phyloP scores from a whole-genome alignment of 2,329 filamentous ascomycete species.

The Ophiostoma novo-ulmi region DNA sequence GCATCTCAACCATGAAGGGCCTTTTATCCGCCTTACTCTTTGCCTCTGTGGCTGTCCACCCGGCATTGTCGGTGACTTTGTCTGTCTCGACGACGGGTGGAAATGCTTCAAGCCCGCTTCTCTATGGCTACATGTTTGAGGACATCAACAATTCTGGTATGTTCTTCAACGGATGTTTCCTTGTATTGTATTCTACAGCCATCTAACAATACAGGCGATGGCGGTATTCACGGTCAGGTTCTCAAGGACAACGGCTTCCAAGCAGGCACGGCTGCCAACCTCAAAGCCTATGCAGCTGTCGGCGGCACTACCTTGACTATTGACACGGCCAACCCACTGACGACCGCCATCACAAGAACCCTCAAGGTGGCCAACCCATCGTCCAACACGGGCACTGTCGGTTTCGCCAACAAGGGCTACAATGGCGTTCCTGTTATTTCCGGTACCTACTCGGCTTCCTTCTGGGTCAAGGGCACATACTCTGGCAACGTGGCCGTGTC shows the following conservation, averaged over 20 bases:
- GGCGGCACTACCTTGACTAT: neutral
- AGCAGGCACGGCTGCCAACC: neutral
- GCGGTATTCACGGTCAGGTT: neutral
- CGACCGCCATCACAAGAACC: neutral
- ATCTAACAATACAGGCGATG: neutral
- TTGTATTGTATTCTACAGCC: too few relatives aligned
- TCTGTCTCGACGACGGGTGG: neutral
- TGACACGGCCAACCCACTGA: constrained; percentile 1
- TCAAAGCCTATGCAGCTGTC: constrained; percentile 2
- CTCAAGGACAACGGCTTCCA: constrained; percentile 8
- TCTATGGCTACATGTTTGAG: constrained; percentile 7
- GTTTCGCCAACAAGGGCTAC: neutral
- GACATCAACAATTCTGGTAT: constrained; percentile 6
- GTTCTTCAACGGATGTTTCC: neutral
- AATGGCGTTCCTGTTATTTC: neutral
- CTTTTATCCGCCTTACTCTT: neutral
- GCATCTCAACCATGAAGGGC: neutral
- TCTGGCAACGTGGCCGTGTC: neutral
- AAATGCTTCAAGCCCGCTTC: constrained; percentile 3
- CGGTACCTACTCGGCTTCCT: neutral
- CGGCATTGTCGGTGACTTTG: neutral
- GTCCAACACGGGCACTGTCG: constrained; percentile 1
- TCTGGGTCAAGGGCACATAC: constrained; percentile 14
- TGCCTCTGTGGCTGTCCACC: constrained; percentile 3
- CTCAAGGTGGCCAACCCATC: constrained; percentile 6